Base-by-base conservation (phyloP, 805 yeast species). In the Kuraishia molischiana region DNA sequence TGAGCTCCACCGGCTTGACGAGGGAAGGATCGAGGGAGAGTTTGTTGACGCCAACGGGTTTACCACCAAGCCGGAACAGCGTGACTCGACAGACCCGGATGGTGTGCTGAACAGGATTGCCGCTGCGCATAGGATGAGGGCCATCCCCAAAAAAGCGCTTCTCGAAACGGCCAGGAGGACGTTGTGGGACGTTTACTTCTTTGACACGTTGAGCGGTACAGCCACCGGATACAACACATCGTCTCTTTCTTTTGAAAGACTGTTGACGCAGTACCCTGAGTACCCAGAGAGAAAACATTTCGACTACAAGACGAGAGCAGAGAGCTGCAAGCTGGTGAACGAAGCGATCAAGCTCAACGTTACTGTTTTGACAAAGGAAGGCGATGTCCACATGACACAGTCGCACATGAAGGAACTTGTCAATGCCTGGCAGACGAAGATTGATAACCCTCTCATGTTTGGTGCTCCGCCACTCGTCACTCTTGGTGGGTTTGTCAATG, bases 171-270 rank as follows among this genome's bases (percentile, higher is more conserved):
- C 38, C 4, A 57, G 77, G 38, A 55, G 74, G 40, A 59, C 69
- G 9, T 63, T 69, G 42, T 72, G 77, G 77, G 78, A 72, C 39
- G 47, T 69, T 4, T 66, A 67, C 45, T 72, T 69, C 46, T 58
- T 72, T 37, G 78, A 72, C 49, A 67, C 72, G 8, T 55, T 70
- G 28, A 67, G 69, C 41, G 77, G 77, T 1, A 70, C 75, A 5
- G 74, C 78, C 1, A 73, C 72, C 36, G 77, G 77, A 9, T 58
- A 54, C 35, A 52, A 72, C 1, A 49, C 60, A 11, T 67, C 75
- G 2, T 46, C 51, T 9, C 43, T 72, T 13, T 62, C 71, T 2
- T 49, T 58, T 3, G 38, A 56, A 1, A 52, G 57, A 22, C 53
- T 65, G 28, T 48, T 56, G n/a, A 58, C 64, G 3, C 43, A 58